phyloP scores from a whole-genome alignment of 345 rosid genomes.

The Ceriops decandra region DNA sequence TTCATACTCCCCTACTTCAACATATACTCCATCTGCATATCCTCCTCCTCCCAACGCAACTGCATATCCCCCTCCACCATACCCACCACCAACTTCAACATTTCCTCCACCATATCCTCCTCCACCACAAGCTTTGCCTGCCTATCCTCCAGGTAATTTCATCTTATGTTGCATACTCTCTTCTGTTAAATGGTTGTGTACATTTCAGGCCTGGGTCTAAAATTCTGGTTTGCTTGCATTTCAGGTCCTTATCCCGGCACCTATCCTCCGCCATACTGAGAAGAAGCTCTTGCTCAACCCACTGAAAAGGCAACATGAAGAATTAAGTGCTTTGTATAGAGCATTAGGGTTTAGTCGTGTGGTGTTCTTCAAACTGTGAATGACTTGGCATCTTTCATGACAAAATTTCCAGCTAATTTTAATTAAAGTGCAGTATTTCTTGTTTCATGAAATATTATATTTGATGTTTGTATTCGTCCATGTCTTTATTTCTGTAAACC shows the following conservation, averaged over 20 bases:
- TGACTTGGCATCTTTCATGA: background rate
- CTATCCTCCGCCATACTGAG: slow-evolving; percentile 59
- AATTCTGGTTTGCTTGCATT: slow-evolving; percentile 7
- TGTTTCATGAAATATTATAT: background rate
- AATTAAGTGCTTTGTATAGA: slow-evolving; percentile 2
- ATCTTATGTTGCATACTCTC: background rate
- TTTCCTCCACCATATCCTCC: slow-evolving; percentile 35
- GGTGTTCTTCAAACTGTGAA: background rate
- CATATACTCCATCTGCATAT: slow-evolving; percentile 30
- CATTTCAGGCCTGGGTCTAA: background rate
- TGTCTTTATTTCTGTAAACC: background rate
- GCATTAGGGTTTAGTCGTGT: background rate
- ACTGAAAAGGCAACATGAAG: background rate
- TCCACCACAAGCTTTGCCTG: slow-evolving; percentile 40
- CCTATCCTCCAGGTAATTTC: slow-evolving; percentile 50
- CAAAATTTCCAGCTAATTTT: background rate
- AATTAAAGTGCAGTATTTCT: too few species aligned
- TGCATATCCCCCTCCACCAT: background rate
- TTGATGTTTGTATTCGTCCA: background rate
- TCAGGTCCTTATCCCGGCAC: slow-evolving; percentile 57
- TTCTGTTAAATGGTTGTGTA: background rate
- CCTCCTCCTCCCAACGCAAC: slow-evolving; percentile 20
- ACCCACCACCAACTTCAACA: slow-evolving; percentile 26
- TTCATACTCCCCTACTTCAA: slow-evolving; percentile 11
- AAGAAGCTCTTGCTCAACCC: slow-evolving; percentile 1